Conservation (phyloP, 106 monocot species). For the Phalaenopsis aphrodite region DNA sequence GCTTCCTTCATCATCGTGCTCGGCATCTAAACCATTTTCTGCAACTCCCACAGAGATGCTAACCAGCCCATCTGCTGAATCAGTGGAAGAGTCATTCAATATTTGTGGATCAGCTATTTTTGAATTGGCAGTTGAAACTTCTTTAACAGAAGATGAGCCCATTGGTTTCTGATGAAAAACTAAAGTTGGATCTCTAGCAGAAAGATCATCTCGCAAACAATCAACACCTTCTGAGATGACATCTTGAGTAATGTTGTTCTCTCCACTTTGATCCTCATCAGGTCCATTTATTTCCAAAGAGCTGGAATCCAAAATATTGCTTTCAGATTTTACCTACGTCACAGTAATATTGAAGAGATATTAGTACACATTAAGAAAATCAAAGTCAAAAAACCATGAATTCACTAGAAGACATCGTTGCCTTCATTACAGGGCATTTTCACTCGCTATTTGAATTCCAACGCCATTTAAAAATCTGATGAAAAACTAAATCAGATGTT, state of each 20-base stretch:
- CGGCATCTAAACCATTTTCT: constrained; percentile 14
- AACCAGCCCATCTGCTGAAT: constrained; percentile 25
- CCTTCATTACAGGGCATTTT: too few species aligned
- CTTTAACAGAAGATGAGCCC: constrained; percentile 22
- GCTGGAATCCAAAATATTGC: constrained; percentile 17
- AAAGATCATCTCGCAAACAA: constrained; percentile 33
- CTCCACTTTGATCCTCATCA: constrained; percentile 17
- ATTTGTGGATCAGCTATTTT: constrained; percentile 5
- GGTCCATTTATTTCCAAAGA: constrained; percentile 15
- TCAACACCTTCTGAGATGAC: constrained; percentile 14
- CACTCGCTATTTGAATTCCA: neutral
- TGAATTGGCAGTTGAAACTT: constrained; percentile 13
- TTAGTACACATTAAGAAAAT: neutral
- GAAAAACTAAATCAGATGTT: neutral
- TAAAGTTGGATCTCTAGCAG: constrained; percentile 69
- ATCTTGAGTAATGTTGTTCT: constrained; percentile 15
- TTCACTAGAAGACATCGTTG: neutral
- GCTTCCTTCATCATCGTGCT: constrained; percentile 27
- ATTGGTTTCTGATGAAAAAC: constrained; percentile 59
- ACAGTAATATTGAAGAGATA: neutral
- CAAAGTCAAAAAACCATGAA: neutral
- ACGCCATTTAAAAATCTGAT: neutral
- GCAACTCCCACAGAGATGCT: constrained; percentile 6
- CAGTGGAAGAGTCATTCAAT: constrained; percentile 9
- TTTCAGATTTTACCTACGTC: constrained; percentile 45